Evolutionary conservation across 1,284 basidiomycete genomes (phyloP).

Genomic region (Agroathelia rolfsii): DNA sequence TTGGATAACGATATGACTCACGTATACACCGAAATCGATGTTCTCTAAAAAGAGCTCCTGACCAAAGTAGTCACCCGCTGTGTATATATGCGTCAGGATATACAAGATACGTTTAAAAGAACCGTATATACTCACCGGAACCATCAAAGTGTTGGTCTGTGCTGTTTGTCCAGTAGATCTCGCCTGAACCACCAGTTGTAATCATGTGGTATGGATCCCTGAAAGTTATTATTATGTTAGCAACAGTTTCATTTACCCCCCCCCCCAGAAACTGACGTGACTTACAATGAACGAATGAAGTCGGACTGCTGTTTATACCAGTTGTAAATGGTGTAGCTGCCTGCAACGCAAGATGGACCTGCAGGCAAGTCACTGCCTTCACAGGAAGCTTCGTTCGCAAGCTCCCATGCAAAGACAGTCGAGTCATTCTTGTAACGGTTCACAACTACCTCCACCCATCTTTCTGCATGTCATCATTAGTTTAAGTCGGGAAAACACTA

Average conservation of each 20-base stretch:
- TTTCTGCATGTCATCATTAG: constrained; percentile 24
- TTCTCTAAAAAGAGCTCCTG: constrained; percentile 36
- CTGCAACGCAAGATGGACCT: constrained; percentile 37
- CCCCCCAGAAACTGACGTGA: constrained; percentile 6
- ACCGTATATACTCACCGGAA: constrained; percentile 40
- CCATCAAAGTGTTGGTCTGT: too few species aligned
- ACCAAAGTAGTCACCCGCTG: constrained; percentile 49
- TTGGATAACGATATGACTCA: constrained; percentile 17
- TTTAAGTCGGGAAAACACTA: constrained; percentile 1
- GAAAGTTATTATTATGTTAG: constrained; percentile 1
- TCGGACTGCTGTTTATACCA: constrained; percentile 45
- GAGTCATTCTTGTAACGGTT: constrained; percentile 43
- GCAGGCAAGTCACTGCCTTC: constrained; percentile 37
- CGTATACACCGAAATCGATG: constrained; percentile 48
- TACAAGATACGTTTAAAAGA: constrained; percentile 1
- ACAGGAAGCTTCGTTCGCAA: constrained; percentile 50
- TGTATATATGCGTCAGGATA: not conserved
- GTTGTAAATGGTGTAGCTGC: constrained; percentile 32
- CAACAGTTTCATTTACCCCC: not conserved
- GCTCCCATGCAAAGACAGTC: constrained; percentile 48
- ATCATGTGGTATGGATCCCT: constrained; percentile 49
- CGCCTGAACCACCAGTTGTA: constrained; percentile 48
- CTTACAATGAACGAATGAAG: constrained; percentile 41
- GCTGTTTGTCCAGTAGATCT: constrained; percentile 38
- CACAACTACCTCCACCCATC: constrained; percentile 43